A percentile compares a stretch with the other conserved stretches of the same genome.
Evolutionary conservation across 257 asterid genomes (phyloP).

Genomic region (Verbascum thapsus): DNA sequence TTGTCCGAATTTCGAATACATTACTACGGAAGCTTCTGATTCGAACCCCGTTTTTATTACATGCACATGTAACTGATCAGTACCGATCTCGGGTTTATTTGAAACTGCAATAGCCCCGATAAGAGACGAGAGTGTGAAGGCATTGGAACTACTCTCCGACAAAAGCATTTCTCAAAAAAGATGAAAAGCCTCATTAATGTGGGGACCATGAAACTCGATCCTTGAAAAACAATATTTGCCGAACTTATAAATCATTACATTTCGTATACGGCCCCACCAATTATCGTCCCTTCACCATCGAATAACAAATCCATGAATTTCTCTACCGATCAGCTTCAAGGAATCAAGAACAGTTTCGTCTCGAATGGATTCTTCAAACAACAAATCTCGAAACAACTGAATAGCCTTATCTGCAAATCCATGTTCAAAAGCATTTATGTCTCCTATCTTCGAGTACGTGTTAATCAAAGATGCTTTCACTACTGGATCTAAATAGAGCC

Average conservation of each 20-base stretch:
- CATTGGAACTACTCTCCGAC: slow-evolving; percentile 38
- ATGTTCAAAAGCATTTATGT: slow-evolving; percentile 54
- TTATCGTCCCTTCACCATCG: slow-evolving; percentile 27
- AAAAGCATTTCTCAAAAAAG: slow-evolving; percentile 51
- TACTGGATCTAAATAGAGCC: slow-evolving; percentile 58
- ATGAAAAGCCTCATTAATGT: slow-evolving; percentile 46
- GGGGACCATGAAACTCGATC: slow-evolving; percentile 55
- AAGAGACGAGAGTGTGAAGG: slow-evolving; percentile 64
- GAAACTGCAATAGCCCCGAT: slow-evolving; percentile 45
- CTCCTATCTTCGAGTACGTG: slow-evolving; percentile 65
- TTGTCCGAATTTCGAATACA: slow-evolving; percentile 72
- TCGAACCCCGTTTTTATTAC: slow-evolving; percentile 59
- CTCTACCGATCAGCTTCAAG: slow-evolving; percentile 63
- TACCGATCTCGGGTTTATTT: slow-evolving; percentile 39
- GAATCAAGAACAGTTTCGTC: slow-evolving; percentile 60
- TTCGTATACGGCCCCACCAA: slow-evolving; percentile 67
- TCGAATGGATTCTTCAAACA: slow-evolving; percentile 33
- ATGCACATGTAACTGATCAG: slow-evolving; percentile 55
- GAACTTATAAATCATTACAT: slow-evolving; percentile 58
- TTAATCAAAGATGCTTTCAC: slow-evolving; percentile 65
- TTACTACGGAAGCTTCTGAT: slow-evolving; percentile 54
- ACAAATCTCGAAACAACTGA: slow-evolving; percentile 59
- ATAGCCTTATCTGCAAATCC: slow-evolving; percentile 53
- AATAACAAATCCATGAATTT: slow-evolving; percentile 61
- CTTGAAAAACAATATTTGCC: slow-evolving; percentile 56